Percentiles rank a stretch among this genome's conserved stretches.
These are phyloP conservation scores for Chlorophyllum brunneum DNA, from an alignment of 768 basidiomycete species.

Conservation along the genomic window DNA sequence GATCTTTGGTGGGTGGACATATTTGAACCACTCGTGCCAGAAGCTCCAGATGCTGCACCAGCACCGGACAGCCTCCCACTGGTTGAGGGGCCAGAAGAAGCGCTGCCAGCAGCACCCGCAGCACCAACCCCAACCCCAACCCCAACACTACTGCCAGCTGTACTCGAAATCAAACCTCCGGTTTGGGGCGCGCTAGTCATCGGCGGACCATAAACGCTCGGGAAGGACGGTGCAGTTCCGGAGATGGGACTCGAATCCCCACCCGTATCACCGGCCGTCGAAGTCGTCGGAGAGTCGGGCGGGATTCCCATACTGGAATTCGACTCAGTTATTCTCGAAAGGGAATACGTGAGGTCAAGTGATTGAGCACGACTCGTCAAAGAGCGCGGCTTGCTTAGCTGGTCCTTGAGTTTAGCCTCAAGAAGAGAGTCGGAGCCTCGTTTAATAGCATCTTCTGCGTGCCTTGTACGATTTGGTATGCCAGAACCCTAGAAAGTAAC, in stretches of 20 bases:
- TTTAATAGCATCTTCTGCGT: constrained; percentile 69
- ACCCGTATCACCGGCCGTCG: constrained; percentile 61
- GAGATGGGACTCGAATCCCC: constrained; percentile 80
- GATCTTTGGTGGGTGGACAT: constrained; percentile 31
- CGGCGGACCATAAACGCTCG: constrained; percentile 77
- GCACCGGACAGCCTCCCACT: constrained; percentile 6
- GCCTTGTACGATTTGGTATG: constrained; percentile 62
- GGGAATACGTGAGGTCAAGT: constrained; percentile 80
- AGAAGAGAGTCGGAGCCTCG: constrained; percentile 82
- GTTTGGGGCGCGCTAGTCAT: constrained; percentile 26
- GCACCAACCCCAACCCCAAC: background rate
- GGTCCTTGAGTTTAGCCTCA: constrained; percentile 81
- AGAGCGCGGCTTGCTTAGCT: constrained; percentile 71
- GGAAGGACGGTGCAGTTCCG: constrained; percentile 75
- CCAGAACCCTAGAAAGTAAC: constrained; percentile 52
- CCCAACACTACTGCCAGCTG: no score
- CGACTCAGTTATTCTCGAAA: constrained; percentile 77
- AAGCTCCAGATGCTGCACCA: background rate
- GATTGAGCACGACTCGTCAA: constrained; percentile 86
- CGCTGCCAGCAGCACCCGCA: constrained; percentile 14
- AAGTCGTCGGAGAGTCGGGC: constrained; percentile 80
- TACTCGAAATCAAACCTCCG: constrained; percentile 9
- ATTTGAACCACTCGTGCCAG: constrained; percentile 12
- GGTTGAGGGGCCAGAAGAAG: constrained; percentile 19
- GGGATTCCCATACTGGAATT: constrained; percentile 54